Percentiles rank a stretch among this genome's conserved stretches.
phyloP scores from a whole-genome alignment of 2,329 filamentous ascomycete genomes.

The Fusarium humuli region DNA sequence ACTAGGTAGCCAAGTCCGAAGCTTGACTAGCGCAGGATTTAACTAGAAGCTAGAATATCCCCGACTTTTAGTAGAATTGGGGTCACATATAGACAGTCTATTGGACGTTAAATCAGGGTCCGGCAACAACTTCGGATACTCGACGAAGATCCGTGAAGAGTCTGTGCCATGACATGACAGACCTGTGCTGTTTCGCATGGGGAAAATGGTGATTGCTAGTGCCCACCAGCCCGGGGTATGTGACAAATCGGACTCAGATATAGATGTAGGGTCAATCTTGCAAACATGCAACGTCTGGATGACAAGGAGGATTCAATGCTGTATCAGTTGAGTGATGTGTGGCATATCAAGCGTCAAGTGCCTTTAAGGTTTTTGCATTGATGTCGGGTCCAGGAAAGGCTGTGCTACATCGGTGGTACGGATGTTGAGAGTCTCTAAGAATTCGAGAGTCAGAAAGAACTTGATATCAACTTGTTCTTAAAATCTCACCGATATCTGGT shows the following conservation, averaged over 20 bases:
- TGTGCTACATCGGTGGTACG: conserved; percentile 48
- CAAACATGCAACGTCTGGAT: not conserved
- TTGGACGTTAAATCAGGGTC: not conserved
- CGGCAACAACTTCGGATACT: not conserved
- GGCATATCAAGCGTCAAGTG: not conserved
- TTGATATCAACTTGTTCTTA: not conserved
- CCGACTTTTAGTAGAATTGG: not conserved
- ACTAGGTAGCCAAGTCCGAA: conserved; percentile 15
- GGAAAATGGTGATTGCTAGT: not conserved
- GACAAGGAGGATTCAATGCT: not conserved
- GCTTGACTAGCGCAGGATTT: conserved; percentile 17
- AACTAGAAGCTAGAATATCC: not conserved
- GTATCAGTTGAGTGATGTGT: conserved; percentile 1
- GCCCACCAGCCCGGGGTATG: not conserved
- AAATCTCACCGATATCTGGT: conserved; percentile 44
- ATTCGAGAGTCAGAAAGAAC: conserved; percentile 1
- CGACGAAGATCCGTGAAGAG: not conserved
- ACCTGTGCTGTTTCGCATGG: not conserved
- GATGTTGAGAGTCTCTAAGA: conserved; percentile 45
- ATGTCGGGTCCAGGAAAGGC: conserved; percentile 52
- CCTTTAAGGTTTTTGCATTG: conserved; percentile 34
- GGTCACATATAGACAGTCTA: not conserved
- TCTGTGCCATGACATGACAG: not conserved
- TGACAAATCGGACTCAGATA: not conserved
- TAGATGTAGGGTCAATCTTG: not conserved